A percentile compares a stretch with the other conserved stretches of the same genome.
Evolutionary conservation across 2,329 filamentous ascomycete species (phyloP).

Genomic region (Fragosphaeria purpurea): DNA sequence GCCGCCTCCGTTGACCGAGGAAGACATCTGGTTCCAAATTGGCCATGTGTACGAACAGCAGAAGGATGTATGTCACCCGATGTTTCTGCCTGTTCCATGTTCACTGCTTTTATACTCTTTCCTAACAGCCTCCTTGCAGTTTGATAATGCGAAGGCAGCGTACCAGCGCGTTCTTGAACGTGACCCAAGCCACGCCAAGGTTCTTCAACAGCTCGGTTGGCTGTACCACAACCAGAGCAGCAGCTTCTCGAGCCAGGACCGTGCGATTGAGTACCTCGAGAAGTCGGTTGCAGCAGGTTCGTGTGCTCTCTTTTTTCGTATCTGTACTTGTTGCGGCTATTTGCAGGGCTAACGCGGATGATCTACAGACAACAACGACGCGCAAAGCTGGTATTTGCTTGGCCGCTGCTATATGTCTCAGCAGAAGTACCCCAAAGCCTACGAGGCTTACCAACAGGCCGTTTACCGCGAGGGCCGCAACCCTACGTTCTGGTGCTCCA

Average conservation of each 20-base stretch:
- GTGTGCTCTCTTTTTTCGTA: constrained; percentile 20
- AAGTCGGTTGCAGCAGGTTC: constrained; percentile 88
- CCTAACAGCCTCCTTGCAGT: constrained; percentile 43
- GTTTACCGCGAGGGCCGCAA: constrained; percentile 97
- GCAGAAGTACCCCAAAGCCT: constrained; percentile 96
- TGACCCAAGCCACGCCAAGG: constrained; percentile 94
- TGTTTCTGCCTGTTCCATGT: background rate
- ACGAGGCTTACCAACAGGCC: constrained; percentile 96
- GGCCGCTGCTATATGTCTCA: constrained; percentile 99
- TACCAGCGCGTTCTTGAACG: constrained; percentile 90
- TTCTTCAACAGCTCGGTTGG: constrained; percentile 95
- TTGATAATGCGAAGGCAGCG: constrained; percentile 83
- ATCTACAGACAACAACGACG: constrained; percentile 71
- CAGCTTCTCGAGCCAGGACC: constrained; percentile 84
- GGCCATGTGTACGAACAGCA: constrained; percentile 98
- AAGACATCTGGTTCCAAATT: constrained; percentile 99
- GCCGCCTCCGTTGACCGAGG: constrained; percentile 83
- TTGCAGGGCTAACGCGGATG: too few species aligned
- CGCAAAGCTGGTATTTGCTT: constrained; percentile 97
- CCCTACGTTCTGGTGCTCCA: constrained; percentile 98
- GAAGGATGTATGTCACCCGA: constrained; percentile 67
- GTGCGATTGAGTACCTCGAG: constrained; percentile 92
- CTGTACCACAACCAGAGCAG: constrained; percentile 93
- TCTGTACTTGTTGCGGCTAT: too few species aligned
- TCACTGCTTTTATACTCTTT: background rate